Base-by-base conservation (phyloP, 2,329 filamentous ascomycete species). In the Aspergillus persii region DNA sequence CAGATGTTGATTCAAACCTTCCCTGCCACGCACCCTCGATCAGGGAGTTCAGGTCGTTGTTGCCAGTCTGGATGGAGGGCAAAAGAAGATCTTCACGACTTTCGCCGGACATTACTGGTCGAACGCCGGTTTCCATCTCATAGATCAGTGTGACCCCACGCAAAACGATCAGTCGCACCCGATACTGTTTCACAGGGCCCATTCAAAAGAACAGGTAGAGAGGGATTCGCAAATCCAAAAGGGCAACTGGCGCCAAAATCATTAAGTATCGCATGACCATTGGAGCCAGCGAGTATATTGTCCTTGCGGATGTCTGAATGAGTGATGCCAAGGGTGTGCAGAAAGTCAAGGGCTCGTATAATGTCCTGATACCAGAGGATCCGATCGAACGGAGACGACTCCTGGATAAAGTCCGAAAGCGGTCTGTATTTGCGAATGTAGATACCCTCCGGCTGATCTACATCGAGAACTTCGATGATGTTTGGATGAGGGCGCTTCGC, bases 351-450 rank as follows among this genome's bases (percentile, higher is more conserved):
- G 27, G 67, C 66, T 36, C 63, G 60, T n/a, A 56, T 26, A 41
- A 69, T 59, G 52, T 69, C 66, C n/a, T 58, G 58, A 50, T 69
- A 69, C 36, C 29, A 65, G 27, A 54, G 27, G 29, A 69, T 63
- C 15, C 66, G 65, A 31, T 33, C 48, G 46, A 52, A 5, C 44
- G 61, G 66, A 7, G n/a, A 41, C 59, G 18, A n/a, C n/a, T n/a
- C n/a, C 23, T 33, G 56, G 56, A 33, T n/a, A 2, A 30, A 51
- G 63, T 12, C 50, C 4, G 27, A 52, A 33, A 62, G 53, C 11
- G 39, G 53, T 33, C n/a, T 61, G 66, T 67, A 69, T 55, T 57
- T 67, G 54, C 63, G 65, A 56, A 70, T 61, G 61, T 67, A 70
- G n/a, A 69, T 30, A 23, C 67, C 66, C 56, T 70, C 65, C 1